Evolutionary conservation across 306 rosid genomes (phyloP).

Genomic region (Rubus idaeus): DNA sequence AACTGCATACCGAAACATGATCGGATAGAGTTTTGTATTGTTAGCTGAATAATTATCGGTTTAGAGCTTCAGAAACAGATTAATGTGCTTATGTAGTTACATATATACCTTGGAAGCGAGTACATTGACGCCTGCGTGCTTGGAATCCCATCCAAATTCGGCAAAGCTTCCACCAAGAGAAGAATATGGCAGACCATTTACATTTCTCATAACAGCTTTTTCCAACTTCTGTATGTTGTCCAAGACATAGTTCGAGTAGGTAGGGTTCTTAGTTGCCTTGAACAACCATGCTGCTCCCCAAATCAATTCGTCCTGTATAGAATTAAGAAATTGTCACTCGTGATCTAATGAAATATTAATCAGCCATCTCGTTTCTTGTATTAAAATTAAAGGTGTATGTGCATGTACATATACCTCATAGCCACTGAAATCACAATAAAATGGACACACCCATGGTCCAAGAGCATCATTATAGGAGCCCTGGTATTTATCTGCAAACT

Average conservation of each 20-base stretch:
- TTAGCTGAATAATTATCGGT: background rate
- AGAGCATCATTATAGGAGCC: conserved; percentile 32
- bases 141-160: conserved; percentile 32
- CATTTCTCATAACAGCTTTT: background rate
- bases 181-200: background rate
- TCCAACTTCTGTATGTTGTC: conserved; percentile 12
- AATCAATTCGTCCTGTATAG: conserved; percentile 25
- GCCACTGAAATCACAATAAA: conserved; percentile 31
- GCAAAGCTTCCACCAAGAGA: conserved; percentile 15
- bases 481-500: conserved; percentile 26
- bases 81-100: background rate
- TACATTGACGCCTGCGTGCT: conserved; percentile 27
- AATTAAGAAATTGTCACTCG: background rate
- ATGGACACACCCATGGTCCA: conserved; percentile 30
- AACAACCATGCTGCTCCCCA: conserved; percentile 36
- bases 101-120: conserved; percentile 19
- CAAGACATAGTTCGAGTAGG: conserved; percentile 18
- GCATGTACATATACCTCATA: conserved; percentile 2
- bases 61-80: background rate
- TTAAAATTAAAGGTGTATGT: no score
- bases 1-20: conserved; percentile 6
- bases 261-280: conserved; percentile 16
- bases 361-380: background rate
- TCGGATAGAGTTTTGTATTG: background rate
- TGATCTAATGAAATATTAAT: background rate